Base-by-base conservation (phyloP, 768 basidiomycete species). In the Suillus paluster region DNA sequence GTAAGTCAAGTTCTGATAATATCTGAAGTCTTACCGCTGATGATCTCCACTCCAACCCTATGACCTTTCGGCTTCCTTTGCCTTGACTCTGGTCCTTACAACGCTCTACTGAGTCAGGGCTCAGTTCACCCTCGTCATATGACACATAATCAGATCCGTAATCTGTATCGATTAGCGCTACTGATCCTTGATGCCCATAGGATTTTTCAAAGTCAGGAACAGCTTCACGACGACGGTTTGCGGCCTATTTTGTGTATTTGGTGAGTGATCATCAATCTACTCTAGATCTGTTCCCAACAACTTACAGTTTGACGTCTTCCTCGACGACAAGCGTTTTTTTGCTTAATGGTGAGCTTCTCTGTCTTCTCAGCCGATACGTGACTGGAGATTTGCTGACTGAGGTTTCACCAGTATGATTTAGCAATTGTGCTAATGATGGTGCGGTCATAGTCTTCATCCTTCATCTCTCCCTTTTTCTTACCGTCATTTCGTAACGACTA, bases 331-430 rank as follows among this genome's bases (percentile, higher is more conserved):
- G 45, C 0, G 10, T 46, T 46, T 14, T 1, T 23, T 23, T 46
- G 45, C 21, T 46, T 46, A 23, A 5, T 23, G 11, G 45, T 46
- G 12, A 46, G 45, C 21, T 46, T 46, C 12, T 23, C 12, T 6
- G 21, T 14, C 23, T 23, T 46, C 45, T 46, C 21, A 3, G 45
- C 1, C 21, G 12, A 46, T 14, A 12, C 5, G 2, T 23, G 21
- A 14, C 1, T 46, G 14, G 45, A 23, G 3, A 59, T 19, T 46
- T 59, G 45, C 44, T 27, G 19, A 23, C n/a, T 25, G 3, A 59
- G 5, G 33, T 59, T 59, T 36, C 45, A 15, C 58, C 58, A 59
- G 58, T 59, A 59, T 9, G 46, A 59, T 59, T 59, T 49, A 2
- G 58, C 23, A 15, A 59, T 49, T 2, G 17, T 59, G 27, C 1